A percentile compares a stretch with the other conserved stretches of the same genome.
These are phyloP conservation scores for Penicillium sp. DNA, from an alignment of 2,329 filamentous ascomycete genomes.

Conservation along the genomic window DNA sequence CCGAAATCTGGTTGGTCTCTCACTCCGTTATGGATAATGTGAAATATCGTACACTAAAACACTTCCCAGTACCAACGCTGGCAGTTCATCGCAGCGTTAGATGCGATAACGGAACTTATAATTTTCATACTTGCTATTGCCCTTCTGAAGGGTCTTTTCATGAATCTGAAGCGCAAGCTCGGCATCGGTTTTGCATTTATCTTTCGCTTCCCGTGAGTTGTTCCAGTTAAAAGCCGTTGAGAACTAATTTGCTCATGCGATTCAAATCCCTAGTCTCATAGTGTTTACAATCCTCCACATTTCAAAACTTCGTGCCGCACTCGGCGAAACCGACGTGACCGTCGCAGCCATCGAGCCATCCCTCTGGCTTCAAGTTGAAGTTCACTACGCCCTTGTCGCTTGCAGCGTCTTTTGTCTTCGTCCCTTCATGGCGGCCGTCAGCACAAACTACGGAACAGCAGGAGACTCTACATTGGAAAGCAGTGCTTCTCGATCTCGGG, in stretches of 20 bases:
- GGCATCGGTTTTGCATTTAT: conserved; percentile 39
- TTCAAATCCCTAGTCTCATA: conserved; percentile 34
- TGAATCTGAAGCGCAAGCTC: conserved; percentile 37
- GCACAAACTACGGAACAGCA: conserved; percentile 41
- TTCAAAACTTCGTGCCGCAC: conserved; percentile 32
- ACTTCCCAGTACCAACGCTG: conserved; percentile 33
- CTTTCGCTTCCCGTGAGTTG: conserved; percentile 42
- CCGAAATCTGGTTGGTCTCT: conserved; percentile 26
- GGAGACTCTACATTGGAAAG: conserved; percentile 36
- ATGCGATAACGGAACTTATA: conserved; percentile 41
- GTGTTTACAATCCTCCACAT: conserved; percentile 43
- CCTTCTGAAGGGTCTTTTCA: conserved; percentile 38
- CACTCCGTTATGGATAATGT: too few species aligned
- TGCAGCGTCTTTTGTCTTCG: conserved; percentile 44
- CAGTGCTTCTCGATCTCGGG: conserved; percentile 22
- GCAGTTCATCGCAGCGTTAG: conserved; percentile 40
- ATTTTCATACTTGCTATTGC: conserved; percentile 35
- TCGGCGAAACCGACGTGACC: conserved; percentile 39
- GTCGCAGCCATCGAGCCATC: conserved; percentile 38
- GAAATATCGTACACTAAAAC: too few species aligned
- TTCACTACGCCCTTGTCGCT: conserved; percentile 41
- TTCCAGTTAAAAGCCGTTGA: not conserved
- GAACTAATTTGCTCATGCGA: conserved; percentile 6
- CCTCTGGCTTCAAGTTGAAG: conserved; percentile 42
- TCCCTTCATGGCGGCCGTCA: conserved; percentile 42